Percentiles rank a stretch among this genome's conserved stretches.
These are phyloP conservation scores for Rhodotorula sp. DNA, from an alignment of 1,284 basidiomycete genomes.

Conservation along the genomic window DNA sequence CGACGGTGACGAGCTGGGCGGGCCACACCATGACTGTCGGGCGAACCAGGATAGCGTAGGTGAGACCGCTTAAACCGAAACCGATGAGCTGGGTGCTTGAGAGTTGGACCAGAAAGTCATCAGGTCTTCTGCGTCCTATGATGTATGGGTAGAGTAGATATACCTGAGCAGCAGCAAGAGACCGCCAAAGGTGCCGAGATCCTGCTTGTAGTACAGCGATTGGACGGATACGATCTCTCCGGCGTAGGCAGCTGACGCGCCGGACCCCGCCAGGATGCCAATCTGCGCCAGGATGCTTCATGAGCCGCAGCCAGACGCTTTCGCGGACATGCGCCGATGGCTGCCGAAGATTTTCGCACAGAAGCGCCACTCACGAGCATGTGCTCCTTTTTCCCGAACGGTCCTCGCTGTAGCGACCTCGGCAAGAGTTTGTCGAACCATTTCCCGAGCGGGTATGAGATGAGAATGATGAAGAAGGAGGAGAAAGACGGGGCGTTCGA, in stretches of 20 bases:
- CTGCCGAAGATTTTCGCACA: neutral
- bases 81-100: slow-evolving; percentile 56
- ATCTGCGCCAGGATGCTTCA: neutral
- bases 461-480: slow-evolving; percentile 57
- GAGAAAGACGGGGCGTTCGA: slow-evolving; percentile 56
- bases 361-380: slow-evolving; percentile 41
- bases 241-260: slow-evolving; percentile 45
- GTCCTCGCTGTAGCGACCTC: slow-evolving; percentile 52
- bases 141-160: no score
- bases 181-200: slow-evolving; percentile 44
- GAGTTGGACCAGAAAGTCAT: no score
- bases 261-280: slow-evolving; percentile 30
- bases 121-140: no score
- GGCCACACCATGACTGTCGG: slow-evolving; percentile 48
- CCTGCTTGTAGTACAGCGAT: slow-evolving; percentile 43
- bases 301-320: neutral
- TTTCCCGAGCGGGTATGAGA: slow-evolving; percentile 43
- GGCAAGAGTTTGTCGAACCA: slow-evolving; percentile 28
- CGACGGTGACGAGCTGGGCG: slow-evolving; percentile 47
- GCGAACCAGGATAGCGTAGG: slow-evolving; percentile 45
- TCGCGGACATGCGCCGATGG: neutral
- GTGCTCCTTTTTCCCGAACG: slow-evolving; percentile 55
- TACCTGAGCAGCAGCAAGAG: slow-evolving; percentile 53
- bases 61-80: slow-evolving; percentile 55
- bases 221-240: slow-evolving; percentile 48